phyloP scores from a whole-genome alignment of 2,329 filamentous ascomycete genomes.

The Aspergillus fijiensis region DNA sequence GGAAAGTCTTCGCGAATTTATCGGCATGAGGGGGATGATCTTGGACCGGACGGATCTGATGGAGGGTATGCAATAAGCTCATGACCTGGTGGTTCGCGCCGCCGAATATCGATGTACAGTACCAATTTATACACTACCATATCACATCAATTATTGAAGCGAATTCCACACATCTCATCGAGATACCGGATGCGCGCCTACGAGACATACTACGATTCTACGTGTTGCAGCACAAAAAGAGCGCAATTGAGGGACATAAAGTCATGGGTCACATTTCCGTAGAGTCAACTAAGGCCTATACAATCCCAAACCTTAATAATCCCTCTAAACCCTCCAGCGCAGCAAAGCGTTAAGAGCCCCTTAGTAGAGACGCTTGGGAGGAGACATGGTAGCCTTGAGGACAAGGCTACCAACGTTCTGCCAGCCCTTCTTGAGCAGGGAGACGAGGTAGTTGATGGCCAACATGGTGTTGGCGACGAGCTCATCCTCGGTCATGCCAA shows the following conservation, averaged over 20 bases:
- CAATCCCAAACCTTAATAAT: constrained; percentile 22
- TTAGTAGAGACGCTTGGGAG: constrained; percentile 97
- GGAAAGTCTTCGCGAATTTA: constrained; percentile 80
- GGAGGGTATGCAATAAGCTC: constrained; percentile 75
- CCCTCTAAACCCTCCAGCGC: constrained; percentile 26
- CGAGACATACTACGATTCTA: constrained; percentile 5
- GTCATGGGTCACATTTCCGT: constrained; percentile 35
- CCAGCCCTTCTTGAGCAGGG: constrained; percentile 99
- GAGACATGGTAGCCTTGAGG: constrained; percentile 99
- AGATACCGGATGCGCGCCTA: constrained; percentile 1
- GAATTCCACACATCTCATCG: not conserved
- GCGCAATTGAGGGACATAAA: constrained; percentile 26
- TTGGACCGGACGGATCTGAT: constrained; percentile 86
- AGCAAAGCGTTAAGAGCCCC: constrained; percentile 32
- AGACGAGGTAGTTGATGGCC: constrained; percentile 99
- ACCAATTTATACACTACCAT: not conserved
- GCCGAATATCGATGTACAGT: not conserved
- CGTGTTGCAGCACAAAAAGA: not conserved
- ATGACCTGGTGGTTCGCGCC: constrained; percentile 1
- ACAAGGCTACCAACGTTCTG: constrained; percentile 99
- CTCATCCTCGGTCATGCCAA: constrained; percentile 95
- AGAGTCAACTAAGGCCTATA: constrained; percentile 30
- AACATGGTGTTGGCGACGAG: constrained; percentile 99
- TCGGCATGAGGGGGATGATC: constrained; percentile 81
- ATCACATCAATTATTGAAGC: not conserved